Evolutionary conservation across 257 asterid species (phyloP), one percentile per base, ranked within the genome.

Genomic region (Solanum microdontum): DNA sequence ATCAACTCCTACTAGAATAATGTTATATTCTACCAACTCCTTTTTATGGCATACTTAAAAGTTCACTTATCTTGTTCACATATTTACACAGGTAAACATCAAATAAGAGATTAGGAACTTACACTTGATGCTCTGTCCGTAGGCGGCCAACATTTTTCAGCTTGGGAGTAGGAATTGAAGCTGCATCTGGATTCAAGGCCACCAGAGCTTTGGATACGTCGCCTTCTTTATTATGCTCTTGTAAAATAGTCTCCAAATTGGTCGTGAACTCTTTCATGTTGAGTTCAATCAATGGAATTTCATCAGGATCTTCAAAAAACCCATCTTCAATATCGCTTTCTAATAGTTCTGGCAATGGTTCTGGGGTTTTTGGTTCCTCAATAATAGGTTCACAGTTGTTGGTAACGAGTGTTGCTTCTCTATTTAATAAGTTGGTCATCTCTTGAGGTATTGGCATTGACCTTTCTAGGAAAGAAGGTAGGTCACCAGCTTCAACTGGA

Each of bases 51-150:
- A 19, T 23, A 24, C 60, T 85, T 51, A 30, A 26, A 40, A 40
- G n/a, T 62, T 39, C 26, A 66, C 76, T 85, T 26, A 24, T 86
- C 21, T 64, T 73, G 60, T 73, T 86, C 21, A 30, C 88, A 51
- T 82, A 66, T 32, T 19, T 48, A 82, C 85, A 17, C 69, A 82
- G 43, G 58, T 32, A 62, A 51, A 30, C 85, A 39, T 32, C 9
- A 11, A 40, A 75, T 30, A 51, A 83, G 60, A 68, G 48, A 15
- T 58, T 23, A 37, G 39, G 39, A 83, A 90, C 97, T 93, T 91
- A 97, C 99, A 97, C 99, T 92, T 89, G 98, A 90, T 97, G 99
- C 90, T 96, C 99, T 32, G 99, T 96, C 88, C 99, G 91, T 86
- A 97, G 89, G 55, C 98, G 96, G 88, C 94, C 96, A 79, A 91